Evolutionary conservation across 805 yeast species (phyloP).

Genomic region (Candida argentea): DNA sequence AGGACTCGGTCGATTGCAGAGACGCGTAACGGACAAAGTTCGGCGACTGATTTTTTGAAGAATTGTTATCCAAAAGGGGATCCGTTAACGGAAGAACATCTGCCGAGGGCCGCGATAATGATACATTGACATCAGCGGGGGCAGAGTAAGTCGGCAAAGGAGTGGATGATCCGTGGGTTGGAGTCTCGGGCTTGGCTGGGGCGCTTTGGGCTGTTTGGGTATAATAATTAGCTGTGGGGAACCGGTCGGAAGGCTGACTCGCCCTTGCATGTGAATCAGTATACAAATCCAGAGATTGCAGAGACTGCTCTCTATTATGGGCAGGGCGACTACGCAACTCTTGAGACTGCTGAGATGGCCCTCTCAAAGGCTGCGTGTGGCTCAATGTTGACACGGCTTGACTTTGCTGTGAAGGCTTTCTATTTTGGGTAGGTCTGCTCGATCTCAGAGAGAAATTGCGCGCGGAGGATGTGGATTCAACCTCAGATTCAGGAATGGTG

Average conservation of each 20-base stretch:
- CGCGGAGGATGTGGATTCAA: constrained; percentile 10
- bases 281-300: neutral
- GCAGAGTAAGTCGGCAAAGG: too few relatives aligned
- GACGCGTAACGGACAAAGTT: constrained; percentile 24
- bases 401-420: too few relatives aligned
- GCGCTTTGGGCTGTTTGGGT: neutral
- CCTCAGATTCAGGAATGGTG: constrained; percentile 24
- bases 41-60: constrained; percentile 15
- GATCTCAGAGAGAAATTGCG: too few relatives aligned
- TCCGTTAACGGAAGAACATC: constrained; percentile 11
- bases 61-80: neutral
- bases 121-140: constrained; percentile 6
- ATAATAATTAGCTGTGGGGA: constrained; percentile 1
- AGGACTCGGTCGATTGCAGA: constrained; percentile 9
- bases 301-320: neutral
- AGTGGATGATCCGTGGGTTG: constrained; percentile 3
- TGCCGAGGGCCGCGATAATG: neutral
- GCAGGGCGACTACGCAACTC: neutral
- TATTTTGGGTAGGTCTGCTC: constrained; percentile 4
- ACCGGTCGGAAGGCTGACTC: neutral
- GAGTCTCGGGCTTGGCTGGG: neutral
- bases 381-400: neutral
- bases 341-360: neutral
- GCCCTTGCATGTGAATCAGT: neutral
- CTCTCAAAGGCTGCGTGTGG: neutral